A percentile compares a stretch with the other conserved stretches of the same genome.
These are phyloP conservation scores for Tetracladium setigerum DNA, from an alignment of 495 filamentous ascomycete genomes.

Conservation along the genomic window DNA sequence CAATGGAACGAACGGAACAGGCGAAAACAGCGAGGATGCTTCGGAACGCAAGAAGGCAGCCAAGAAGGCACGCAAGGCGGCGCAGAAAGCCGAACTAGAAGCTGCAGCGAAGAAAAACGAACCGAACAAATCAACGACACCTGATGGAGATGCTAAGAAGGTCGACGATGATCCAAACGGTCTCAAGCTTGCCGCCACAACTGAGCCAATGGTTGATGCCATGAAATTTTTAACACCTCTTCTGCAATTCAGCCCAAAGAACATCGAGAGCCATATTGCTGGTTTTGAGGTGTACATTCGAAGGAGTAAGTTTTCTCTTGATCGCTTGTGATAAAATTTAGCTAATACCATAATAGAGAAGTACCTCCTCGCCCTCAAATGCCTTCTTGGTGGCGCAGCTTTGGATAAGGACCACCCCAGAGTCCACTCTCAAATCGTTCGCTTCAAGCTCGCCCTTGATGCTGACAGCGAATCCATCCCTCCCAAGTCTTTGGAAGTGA, in stretches of 20 bases:
- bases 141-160: slow-evolving; percentile 54
- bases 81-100: slow-evolving; percentile 73
- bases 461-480: slow-evolving; percentile 43
- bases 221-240: slow-evolving; percentile 79
- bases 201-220: slow-evolving; percentile 75
- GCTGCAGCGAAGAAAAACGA: slow-evolving; percentile 73
- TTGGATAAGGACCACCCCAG: slow-evolving; percentile 66
- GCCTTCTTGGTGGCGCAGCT: slow-evolving; percentile 62
- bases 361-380: slow-evolving; percentile 76
- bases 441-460: slow-evolving; percentile 59
- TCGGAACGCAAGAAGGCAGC: slow-evolving; percentile 82
- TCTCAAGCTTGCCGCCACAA: slow-evolving; percentile 64
- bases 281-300: slow-evolving; percentile 88
- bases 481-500: slow-evolving; percentile 52
- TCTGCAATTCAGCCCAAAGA: slow-evolving; percentile 74
- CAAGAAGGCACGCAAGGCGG: slow-evolving; percentile 93
- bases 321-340: neutral
- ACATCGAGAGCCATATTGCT: slow-evolving; percentile 70
- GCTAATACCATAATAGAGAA: slow-evolving; percentile 52
- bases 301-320: slow-evolving; percentile 48
- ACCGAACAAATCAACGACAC: slow-evolving; percentile 47
- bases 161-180: slow-evolving; percentile 86
- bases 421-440: slow-evolving; percentile 66
- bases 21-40: slow-evolving; percentile 30
- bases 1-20: slow-evolving; percentile 45